Conservation (phyloP, 305 asterid species). For the Solanum hybrid region DNA sequence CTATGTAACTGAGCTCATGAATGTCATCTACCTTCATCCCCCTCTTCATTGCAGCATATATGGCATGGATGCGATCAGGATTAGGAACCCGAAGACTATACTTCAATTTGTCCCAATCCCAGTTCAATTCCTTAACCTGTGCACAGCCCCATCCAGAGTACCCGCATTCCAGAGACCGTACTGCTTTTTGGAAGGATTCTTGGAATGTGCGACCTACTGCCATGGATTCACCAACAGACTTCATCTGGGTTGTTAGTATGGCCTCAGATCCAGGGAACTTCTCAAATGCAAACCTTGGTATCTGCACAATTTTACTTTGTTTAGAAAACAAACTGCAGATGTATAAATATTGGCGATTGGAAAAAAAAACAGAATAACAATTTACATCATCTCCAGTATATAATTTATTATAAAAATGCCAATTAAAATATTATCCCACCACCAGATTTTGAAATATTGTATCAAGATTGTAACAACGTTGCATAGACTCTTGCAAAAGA, state of each 20-base stretch:
- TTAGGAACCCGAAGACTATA: conserved; percentile 79
- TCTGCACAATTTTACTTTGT: conserved; percentile 36
- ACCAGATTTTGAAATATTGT: not conserved
- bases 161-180: conserved; percentile 81
- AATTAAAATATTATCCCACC: not conserved
- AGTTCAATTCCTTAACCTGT: conserved; percentile 63
- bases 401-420: not conserved
- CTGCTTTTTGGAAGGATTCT: conserved; percentile 93
- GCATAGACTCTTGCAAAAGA: not conserved
- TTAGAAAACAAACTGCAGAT: not conserved
- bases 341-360: not conserved
- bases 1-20: conserved; percentile 67
- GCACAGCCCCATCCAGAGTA: conserved; percentile 92
- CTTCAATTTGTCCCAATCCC: conserved; percentile 79
- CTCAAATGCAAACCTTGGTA: conserved; percentile 92
- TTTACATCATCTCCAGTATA: not conserved
- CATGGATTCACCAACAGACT: conserved; percentile 97
- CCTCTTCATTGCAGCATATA: conserved; percentile 87
- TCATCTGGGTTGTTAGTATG: conserved; percentile 90
- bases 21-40: conserved; percentile 87
- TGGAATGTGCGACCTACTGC: conserved; percentile 97
- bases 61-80: conserved; percentile 82
- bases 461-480: not conserved
- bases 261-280: conserved; percentile 98
- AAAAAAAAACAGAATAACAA: not conserved